A percentile compares a stretch with the other conserved stretches of the same genome.
These are phyloP conservation scores for Scedosporium minutisporum DNA, from an alignment of 2,329 filamentous ascomycete species.

Conservation along the genomic window DNA sequence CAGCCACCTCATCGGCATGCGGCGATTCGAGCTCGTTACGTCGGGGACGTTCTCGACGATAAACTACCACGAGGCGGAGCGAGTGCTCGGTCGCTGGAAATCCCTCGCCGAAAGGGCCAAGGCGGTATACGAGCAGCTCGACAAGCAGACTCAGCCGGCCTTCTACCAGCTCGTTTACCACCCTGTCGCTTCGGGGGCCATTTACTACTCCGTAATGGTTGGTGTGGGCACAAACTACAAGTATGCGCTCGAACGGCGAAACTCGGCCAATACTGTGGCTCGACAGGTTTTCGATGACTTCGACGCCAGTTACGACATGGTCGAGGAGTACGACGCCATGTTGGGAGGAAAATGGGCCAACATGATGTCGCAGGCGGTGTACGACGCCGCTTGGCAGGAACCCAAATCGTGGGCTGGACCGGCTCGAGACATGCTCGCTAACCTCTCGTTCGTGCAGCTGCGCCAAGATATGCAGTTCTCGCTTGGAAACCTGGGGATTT, in stretches of 20 bases:
- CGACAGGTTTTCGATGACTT: constrained; percentile 37
- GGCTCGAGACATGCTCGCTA: constrained; percentile 38
- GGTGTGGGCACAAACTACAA: constrained; percentile 34
- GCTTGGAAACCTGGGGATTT: constrained; percentile 39
- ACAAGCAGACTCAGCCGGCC: constrained; percentile 38
- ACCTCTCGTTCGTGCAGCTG: constrained; percentile 36
- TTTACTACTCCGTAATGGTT: constrained; percentile 1
- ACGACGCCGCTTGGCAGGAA: constrained; percentile 20
- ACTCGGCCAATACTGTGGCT: constrained; percentile 40
- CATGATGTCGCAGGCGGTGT: constrained; percentile 40
- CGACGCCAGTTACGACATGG: constrained; percentile 38
- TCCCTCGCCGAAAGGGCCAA: constrained; percentile 40
- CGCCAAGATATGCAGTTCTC: constrained; percentile 16
- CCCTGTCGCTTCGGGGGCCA: constrained; percentile 22
- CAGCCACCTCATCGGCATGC: constrained; percentile 30
- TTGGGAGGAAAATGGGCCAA: constrained; percentile 46
- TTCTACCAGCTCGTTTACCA: constrained; percentile 56
- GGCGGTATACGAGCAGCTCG: constrained; percentile 43
- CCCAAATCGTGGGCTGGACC: constrained; percentile 17
- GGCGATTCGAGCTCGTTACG: constrained; percentile 36
- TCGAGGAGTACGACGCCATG: constrained; percentile 39
- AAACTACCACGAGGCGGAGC: constrained; percentile 50
- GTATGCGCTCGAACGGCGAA: constrained; percentile 46
- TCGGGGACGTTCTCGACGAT: background rate
- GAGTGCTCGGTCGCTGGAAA: constrained; percentile 42